Conservation (phyloP, 495 filamentous ascomycete species). For the Lasiosphaeria hispida region DNA sequence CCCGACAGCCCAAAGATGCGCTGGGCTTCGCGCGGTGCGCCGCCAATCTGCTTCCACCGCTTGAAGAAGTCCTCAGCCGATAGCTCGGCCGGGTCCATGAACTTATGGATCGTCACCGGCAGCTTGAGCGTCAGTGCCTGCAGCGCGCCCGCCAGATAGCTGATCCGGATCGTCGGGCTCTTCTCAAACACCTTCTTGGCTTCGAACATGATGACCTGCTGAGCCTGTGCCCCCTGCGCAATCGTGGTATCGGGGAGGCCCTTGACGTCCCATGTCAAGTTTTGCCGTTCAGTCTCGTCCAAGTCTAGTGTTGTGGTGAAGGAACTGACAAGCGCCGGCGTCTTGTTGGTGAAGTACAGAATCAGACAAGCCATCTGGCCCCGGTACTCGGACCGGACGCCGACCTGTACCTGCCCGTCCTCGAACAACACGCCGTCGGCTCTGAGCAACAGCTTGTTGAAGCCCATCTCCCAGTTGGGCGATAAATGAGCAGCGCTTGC, state of each 20-base stretch:
- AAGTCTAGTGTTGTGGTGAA: constrained; percentile 91
- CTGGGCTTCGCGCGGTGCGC: constrained; percentile 80
- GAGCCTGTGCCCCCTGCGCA: constrained; percentile 69
- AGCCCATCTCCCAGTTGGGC: constrained; percentile 91
- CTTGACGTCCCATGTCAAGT: constrained; percentile 79
- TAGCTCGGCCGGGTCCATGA: constrained; percentile 87
- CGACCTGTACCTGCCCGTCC: constrained; percentile 90
- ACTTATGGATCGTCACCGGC: constrained; percentile 86
- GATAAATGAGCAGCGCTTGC: constrained; percentile 90
- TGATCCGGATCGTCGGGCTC: constrained; percentile 87
- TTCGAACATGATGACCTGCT: constrained; percentile 94
- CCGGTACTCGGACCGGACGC: constrained; percentile 89
- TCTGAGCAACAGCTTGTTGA: constrained; percentile 74
- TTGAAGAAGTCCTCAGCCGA: constrained; percentile 94
- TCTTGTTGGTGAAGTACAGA: constrained; percentile 93
- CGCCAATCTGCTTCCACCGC: constrained; percentile 97
- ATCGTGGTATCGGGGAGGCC: constrained; percentile 83
- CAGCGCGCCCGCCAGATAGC: constrained; percentile 88
- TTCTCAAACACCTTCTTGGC: constrained; percentile 76
- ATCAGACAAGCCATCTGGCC: constrained; percentile 92
- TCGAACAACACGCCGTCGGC: constrained; percentile 90
- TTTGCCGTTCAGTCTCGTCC: constrained; percentile 64
- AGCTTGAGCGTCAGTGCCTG: constrained; percentile 91
- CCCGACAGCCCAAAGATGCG: constrained; percentile 66
- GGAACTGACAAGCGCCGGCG: constrained; percentile 73